Conservation (phyloP, 2,329 filamentous ascomycete species). For the Westerdykella ornata region DNA sequence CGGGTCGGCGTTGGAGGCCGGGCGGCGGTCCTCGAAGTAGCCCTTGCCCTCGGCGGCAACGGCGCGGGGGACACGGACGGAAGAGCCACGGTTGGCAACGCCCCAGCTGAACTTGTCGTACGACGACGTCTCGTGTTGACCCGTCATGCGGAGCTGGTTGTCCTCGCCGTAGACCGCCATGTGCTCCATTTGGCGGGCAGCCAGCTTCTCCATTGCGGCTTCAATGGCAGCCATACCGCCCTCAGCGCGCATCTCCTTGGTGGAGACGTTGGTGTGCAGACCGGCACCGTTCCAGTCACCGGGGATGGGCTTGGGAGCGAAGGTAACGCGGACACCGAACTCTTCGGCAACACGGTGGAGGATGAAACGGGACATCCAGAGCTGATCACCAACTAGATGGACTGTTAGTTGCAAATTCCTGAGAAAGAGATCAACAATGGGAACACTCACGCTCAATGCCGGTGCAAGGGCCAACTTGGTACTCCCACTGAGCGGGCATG, state of each 20-base stretch:
- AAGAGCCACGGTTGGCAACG: conserved; percentile 91
- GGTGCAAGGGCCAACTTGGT: conserved; percentile 84
- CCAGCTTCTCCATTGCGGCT: conserved; percentile 56
- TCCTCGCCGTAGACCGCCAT: conserved; percentile 93
- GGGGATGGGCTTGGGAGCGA: conserved; percentile 90
- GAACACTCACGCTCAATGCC: conserved; percentile 68
- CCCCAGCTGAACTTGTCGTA: conserved; percentile 94
- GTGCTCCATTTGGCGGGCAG: conserved; percentile 47
- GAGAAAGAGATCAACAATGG: background rate
- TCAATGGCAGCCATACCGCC: conserved; percentile 96
- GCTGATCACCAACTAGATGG: conserved; percentile 77
- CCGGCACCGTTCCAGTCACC: conserved; percentile 97
- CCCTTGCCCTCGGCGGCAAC: conserved; percentile 82
- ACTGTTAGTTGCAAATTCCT: background rate
- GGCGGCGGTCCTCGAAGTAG: conserved; percentile 70
- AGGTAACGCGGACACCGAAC: conserved; percentile 90
- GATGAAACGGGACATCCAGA: conserved; percentile 89
- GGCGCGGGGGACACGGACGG: conserved; percentile 84
- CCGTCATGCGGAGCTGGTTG: conserved; percentile 90
- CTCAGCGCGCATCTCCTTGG: conserved; percentile 77
- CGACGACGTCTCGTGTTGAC: conserved; percentile 84
- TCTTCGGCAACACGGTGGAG: conserved; percentile 90
- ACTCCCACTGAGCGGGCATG: conserved; percentile 97
- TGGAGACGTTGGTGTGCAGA: conserved; percentile 91
- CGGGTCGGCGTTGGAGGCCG: conserved; percentile 77